Conservation (phyloP, 2,329 filamentous ascomycete species). For the Huntiella abstrusa region DNA sequence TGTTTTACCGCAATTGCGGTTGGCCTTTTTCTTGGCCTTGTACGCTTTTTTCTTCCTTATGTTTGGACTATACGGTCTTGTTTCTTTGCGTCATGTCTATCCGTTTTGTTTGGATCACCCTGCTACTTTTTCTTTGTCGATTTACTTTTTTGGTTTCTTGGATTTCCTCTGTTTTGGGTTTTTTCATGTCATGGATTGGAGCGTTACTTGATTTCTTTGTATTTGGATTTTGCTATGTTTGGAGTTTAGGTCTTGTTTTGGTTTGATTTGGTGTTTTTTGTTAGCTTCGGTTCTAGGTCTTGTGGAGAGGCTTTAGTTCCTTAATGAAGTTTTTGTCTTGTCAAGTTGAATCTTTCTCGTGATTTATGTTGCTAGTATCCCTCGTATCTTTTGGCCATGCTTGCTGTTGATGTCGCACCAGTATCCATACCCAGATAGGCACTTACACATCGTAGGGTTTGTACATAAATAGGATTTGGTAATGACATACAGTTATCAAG, state of each 20-base stretch:
- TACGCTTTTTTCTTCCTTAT: not conserved
- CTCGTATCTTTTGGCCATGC: not conserved
- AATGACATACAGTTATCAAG: too few relatives aligned
- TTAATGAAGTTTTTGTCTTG: too few relatives aligned
- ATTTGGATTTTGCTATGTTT: not conserved
- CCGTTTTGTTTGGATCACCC: not conserved
- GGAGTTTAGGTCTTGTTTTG: not conserved
- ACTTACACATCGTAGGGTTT: not conserved
- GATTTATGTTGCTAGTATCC: not conserved
- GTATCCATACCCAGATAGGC: not conserved
- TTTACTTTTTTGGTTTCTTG: not conserved
- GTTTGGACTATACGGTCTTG: not conserved
- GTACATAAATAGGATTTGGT: too few relatives aligned
- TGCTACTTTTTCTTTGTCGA: not conserved
- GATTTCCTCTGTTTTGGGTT: conserved; percentile 3
- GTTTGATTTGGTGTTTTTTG: not conserved
- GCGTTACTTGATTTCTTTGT: conserved; percentile 1
- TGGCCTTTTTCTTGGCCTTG: too few relatives aligned
- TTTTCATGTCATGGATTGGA: not conserved
- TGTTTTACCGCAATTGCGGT: too few relatives aligned
- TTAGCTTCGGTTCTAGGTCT: not conserved
- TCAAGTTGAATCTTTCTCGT: not conserved
- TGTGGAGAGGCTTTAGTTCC: conserved; percentile 4
- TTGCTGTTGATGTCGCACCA: not conserved
- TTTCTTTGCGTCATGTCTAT: not conserved